These are phyloP conservation scores for Chenopodium berlandieri DNA, from an alignment of 148 eudicot species.

Conservation along the genomic window DNA sequence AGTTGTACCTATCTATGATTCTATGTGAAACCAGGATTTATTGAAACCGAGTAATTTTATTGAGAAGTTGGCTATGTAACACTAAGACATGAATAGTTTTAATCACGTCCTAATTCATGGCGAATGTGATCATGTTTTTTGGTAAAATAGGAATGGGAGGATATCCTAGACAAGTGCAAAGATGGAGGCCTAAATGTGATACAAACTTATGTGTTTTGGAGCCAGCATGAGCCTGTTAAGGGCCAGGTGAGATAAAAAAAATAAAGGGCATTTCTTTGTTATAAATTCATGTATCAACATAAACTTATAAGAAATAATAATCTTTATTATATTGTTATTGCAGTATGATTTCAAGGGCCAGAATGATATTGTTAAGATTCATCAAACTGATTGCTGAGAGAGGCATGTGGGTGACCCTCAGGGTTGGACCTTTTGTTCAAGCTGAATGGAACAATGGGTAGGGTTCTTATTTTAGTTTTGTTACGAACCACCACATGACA, in stretches of 20 bases:
- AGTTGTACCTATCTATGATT: background rate
- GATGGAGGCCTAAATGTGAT: conserved; percentile 42
- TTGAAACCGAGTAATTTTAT: no score
- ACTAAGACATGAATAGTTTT: background rate
- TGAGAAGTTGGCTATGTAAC: no score
- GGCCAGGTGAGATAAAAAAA: conserved; percentile 32
- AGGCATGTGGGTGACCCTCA: conserved; percentile 63
- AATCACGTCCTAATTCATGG: background rate
- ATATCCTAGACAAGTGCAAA: conserved; percentile 37
- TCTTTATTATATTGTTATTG: background rate
- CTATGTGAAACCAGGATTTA: no score
- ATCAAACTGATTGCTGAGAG: conserved; percentile 49
- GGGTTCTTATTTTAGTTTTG: background rate
- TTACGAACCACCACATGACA: background rate
- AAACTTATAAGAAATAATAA: background rate
- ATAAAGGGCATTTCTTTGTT: background rate
- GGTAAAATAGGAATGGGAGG: conserved; percentile 33
- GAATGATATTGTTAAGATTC: conserved; percentile 62
- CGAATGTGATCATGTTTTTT: background rate
- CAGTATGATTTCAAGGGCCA: conserved; percentile 70
- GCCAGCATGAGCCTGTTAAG: conserved; percentile 38
- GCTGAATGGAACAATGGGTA: conserved; percentile 94
- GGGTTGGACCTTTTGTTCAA: conserved; percentile 77
- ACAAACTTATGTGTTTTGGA: conserved; percentile 51
- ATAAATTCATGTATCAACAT: background rate